Percentiles rank a stretch among this genome's conserved stretches.
These are phyloP conservation scores for Prototheca wickerhamii DNA, from an alignment of 163 green algal species.

Conservation along the genomic window DNA sequence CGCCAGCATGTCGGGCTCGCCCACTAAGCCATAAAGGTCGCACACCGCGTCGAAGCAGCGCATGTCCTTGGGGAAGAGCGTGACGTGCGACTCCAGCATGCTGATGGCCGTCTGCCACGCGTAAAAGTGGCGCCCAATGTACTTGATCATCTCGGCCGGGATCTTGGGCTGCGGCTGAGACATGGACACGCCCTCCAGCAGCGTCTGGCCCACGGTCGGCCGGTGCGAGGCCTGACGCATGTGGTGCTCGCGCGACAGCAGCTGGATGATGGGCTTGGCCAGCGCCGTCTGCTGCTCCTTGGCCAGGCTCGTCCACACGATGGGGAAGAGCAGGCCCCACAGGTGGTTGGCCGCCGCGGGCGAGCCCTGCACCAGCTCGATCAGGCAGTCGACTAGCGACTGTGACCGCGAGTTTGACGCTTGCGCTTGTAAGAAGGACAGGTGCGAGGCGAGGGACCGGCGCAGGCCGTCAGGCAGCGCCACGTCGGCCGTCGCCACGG, in stretches of 20 bases:
- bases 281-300: conserved; percentile 84
- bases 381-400: conserved; percentile 66
- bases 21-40: conserved; percentile 68
- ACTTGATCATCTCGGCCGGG: conserved; percentile 94
- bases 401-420: conserved; percentile 42
- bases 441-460: conserved; percentile 47
- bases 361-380: conserved; percentile 68
- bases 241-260: conserved; percentile 89
- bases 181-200: conserved; percentile 84
- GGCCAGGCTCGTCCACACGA: conserved; percentile 88
- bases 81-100: conserved; percentile 90
- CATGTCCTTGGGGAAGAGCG: conserved; percentile 88
- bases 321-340: conserved; percentile 96
- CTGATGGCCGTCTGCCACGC: conserved; percentile 95
- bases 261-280: conserved; percentile 89
- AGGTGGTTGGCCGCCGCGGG: conserved; percentile 68
- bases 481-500: conserved; percentile 3
- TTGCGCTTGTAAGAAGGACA: conserved; percentile 54
- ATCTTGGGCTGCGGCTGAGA: conserved; percentile 96
- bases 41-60: conserved; percentile 81
- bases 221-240: conserved; percentile 56
- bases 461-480: conserved; percentile 24
- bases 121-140: conserved; percentile 91
- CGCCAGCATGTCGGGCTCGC: conserved; percentile 81
- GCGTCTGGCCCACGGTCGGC: conserved; percentile 86